phyloP scores from a whole-genome alignment of 2,329 filamentous ascomycete genomes.

The Penicillium crustosum region DNA sequence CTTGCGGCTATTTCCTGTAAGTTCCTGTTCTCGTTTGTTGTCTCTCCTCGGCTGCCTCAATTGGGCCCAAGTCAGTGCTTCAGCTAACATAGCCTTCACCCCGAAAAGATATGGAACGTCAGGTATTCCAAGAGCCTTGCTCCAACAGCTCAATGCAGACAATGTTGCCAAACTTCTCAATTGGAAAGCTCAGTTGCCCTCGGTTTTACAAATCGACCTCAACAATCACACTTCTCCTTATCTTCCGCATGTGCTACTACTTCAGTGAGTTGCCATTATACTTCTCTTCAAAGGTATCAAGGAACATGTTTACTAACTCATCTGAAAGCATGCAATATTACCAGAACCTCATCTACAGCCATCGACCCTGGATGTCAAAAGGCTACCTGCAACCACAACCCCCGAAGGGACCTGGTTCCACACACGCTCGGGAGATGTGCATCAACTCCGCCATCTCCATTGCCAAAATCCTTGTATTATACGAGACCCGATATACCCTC shows the following conservation, averaged over 20 bases:
- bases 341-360: constrained; percentile 36
- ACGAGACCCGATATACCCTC: constrained; percentile 17
- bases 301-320: not conserved
- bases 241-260: constrained; percentile 30
- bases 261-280: constrained; percentile 23
- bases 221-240: constrained; percentile 23
- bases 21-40: not conserved
- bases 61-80: no score
- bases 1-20: constrained; percentile 32
- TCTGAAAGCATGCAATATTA: constrained; percentile 34
- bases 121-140: constrained; percentile 20
- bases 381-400: constrained; percentile 32
- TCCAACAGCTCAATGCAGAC: constrained; percentile 27
- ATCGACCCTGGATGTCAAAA: constrained; percentile 40
- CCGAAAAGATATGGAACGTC: constrained; percentile 14
- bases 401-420: constrained; percentile 18
- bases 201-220: constrained; percentile 24
- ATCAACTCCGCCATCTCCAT: constrained; percentile 20
- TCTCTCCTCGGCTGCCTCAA: not conserved
- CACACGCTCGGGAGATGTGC: constrained; percentile 20
- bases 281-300: not conserved
- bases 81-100: not conserved
- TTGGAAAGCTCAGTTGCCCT: constrained; percentile 31
- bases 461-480: constrained; percentile 14
- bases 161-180: constrained; percentile 18